These are phyloP conservation scores for Candida michaelii DNA, from an alignment of 805 yeast species.

Conservation along the genomic window DNA sequence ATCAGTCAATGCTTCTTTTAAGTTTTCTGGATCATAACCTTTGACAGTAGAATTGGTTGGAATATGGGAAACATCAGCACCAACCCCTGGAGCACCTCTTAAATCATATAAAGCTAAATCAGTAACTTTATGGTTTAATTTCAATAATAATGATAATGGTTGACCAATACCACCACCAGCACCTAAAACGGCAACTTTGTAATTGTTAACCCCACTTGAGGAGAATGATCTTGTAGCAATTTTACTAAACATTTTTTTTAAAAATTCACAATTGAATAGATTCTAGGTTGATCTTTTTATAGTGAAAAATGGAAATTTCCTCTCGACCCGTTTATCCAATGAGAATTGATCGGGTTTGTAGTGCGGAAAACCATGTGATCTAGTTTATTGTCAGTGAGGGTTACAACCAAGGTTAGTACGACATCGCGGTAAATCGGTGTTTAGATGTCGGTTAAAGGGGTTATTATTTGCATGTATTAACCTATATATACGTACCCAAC, in stretches of 20 bases:
- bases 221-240: conserved; percentile 65
- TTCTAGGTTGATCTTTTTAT: not conserved
- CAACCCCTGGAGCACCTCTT: conserved; percentile 94
- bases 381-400: not conserved
- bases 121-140: conserved; percentile 85
- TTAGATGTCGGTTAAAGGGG: too few species aligned
- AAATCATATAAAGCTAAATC: conserved; percentile 85
- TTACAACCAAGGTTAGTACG: too few species aligned
- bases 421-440: too few species aligned
- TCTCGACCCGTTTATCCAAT: conserved; percentile 3
- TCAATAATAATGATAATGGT: conserved; percentile 59
- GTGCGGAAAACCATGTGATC: not conserved
- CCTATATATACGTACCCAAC: too few species aligned
- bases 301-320: conserved; percentile 7
- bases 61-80: conserved; percentile 91
- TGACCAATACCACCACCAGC: conserved; percentile 94
- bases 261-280: not conserved
- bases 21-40: conserved; percentile 83
- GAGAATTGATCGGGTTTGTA: not conserved
- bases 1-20: conserved; percentile 67
- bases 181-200: conserved; percentile 75
- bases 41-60: conserved; percentile 87
- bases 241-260: conserved; percentile 51
- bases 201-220: conserved; percentile 61
- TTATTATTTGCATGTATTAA: too few species aligned